Evolutionary conservation across 257 asterid species (phyloP).

Genomic region (Coffea eugenioides): DNA sequence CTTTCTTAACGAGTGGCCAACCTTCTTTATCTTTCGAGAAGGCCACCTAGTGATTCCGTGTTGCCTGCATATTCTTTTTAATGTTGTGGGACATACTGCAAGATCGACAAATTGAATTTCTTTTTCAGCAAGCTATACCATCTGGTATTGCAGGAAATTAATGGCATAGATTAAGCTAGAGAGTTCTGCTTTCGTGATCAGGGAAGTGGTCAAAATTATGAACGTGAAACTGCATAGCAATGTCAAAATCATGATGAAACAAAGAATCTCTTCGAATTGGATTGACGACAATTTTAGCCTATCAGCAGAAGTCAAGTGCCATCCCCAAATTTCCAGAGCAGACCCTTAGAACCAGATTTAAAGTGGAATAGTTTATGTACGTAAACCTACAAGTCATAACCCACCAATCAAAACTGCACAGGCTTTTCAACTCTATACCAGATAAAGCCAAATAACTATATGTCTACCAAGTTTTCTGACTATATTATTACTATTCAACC

Average conservation of each 20-base stretch:
- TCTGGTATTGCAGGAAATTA: background rate
- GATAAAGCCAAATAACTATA: background rate
- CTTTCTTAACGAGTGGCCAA: constrained; percentile 72
- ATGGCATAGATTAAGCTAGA: background rate
- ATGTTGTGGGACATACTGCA: constrained; percentile 88
- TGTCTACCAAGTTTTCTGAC: no score
- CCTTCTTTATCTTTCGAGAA: constrained; percentile 84
- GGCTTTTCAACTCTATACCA: background rate
- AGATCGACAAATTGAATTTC: background rate
- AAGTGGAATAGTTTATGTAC: background rate
- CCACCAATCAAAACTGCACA: background rate
- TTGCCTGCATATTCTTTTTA: constrained; percentile 87
- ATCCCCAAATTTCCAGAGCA: background rate
- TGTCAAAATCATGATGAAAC: background rate
- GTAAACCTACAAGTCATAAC: background rate
- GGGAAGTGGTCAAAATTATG: background rate
- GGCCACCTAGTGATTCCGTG: constrained; percentile 89
- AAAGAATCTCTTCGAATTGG: background rate
- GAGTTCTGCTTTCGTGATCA: background rate
- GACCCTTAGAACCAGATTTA: background rate
- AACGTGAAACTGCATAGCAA: background rate
- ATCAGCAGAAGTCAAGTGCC: background rate
- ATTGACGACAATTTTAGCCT: background rate
- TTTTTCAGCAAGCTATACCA: background rate
- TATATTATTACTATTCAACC: no score